These are phyloP conservation scores for Coelastrella sp. DNA, from an alignment of 139 green algal species.

Conservation along the genomic window DNA sequence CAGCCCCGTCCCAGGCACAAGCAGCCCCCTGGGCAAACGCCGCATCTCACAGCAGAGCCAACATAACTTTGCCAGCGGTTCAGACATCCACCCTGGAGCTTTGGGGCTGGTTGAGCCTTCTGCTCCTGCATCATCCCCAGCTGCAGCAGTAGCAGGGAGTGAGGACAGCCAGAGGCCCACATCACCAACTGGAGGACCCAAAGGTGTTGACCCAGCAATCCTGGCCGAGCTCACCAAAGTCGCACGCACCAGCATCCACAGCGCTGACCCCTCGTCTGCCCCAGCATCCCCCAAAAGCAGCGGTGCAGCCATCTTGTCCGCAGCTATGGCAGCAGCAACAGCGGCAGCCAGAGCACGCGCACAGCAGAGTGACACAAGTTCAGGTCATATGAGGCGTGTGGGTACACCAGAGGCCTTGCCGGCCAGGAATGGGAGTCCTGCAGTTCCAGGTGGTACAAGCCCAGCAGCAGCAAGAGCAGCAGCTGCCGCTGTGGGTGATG, in stretches of 20 bases:
- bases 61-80: no score
- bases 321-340: background rate
- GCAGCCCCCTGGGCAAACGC: no score
- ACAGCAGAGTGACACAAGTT: background rate
- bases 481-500: background rate
- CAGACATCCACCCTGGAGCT: conserved; percentile 2
- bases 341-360: background rate
- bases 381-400: no score
- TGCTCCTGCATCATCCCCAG: background rate
- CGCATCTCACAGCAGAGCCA: no score
- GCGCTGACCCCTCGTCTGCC: background rate
- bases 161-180: background rate
- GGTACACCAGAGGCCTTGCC: no score
- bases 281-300: background rate
- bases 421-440: no score
- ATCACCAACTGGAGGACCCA: background rate
- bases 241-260: background rate
- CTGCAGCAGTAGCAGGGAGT: background rate
- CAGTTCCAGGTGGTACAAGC: no score
- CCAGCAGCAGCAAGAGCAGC: background rate
- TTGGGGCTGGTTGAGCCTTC: background rate
- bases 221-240: background rate
- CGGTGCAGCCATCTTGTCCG: background rate
- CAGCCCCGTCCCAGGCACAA: no score
- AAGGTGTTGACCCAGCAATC: background rate